Base-by-base conservation (phyloP, 2,329 filamentous ascomycete species). In the Diaporthe sp. region DNA sequence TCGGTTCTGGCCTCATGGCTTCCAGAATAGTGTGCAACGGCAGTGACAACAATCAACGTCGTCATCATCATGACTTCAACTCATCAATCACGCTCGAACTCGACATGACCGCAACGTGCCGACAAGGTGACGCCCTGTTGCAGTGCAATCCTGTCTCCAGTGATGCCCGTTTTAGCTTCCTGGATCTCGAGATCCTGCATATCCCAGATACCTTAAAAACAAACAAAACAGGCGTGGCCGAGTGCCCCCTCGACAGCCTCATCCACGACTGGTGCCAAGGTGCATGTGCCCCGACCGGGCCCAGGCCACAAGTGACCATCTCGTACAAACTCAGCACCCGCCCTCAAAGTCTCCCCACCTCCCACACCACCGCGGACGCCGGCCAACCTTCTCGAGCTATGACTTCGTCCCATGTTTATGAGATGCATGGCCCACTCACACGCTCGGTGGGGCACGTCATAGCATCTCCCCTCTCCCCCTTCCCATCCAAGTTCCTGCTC, bases 361-460 rank as follows among this genome's bases (percentile, higher is more conserved):
- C 31, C 22, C 65, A 68, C 46, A 51, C 31, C 65, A 69, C 49
- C 34, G 65, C 65, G n/a, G 46, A 55, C 34, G n/a, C 34, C 49
- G 34, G 65, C 49, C 65, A 69, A 53, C 46, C 65, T 69, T 69
- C 22, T 53, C 37, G 13, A 69, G 65, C 65, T 69, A 55, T 69
- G 65, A 69, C 65, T 55, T 55, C 65, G 65, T 55, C 65, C 65
- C 65, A 69, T 55, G 49, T 69, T 69, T 51, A 69, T 69, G 46
- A 69, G 65, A 55, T 69, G 65, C 65, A 69, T 42, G 65, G 49
- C 65, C 65, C 49, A 55, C 65, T 55, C 65, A 42, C 65, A 55
- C 4, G 49, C 65, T 25, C 34, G n/a, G 49, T 34, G 65, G 65
- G 65, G 65, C 65, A 69, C 65, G 65, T 69, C 65, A 69, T 69